Evolutionary conservation across 2,329 filamentous ascomycete genomes (phyloP).

Genomic region (Colletotrichum magnum): DNA sequence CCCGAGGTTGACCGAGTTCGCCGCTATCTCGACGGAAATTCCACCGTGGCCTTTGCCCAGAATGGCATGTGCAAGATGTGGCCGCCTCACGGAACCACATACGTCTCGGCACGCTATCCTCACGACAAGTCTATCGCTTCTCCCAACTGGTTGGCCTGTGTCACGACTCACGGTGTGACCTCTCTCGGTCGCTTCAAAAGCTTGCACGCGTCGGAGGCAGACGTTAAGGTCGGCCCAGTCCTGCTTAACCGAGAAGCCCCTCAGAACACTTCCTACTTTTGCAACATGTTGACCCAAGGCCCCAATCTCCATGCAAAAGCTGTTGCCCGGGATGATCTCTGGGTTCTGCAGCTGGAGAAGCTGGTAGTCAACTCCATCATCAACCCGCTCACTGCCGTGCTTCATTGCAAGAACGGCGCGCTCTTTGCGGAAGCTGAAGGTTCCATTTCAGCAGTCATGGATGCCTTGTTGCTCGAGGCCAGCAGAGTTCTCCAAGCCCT

Average conservation of each 20-base stretch:
- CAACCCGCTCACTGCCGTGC: constrained; percentile 86
- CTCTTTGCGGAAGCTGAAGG: constrained; percentile 72
- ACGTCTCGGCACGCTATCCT: constrained; percentile 58
- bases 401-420: constrained; percentile 83
- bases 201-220: constrained; percentile 65
- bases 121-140: constrained; percentile 42
- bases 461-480: constrained; percentile 80
- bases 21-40: constrained; percentile 72
- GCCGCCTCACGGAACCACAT: constrained; percentile 64
- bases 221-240: constrained; percentile 64
- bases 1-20: constrained; percentile 71
- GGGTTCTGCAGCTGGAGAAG: constrained; percentile 84
- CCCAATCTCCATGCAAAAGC: constrained; percentile 58
- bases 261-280: constrained; percentile 53
- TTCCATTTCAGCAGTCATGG: constrained; percentile 72
- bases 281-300: constrained; percentile 57
- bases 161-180: constrained; percentile 70
- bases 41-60: constrained; percentile 87
- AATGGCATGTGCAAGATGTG: constrained; percentile 85
- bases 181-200: constrained; percentile 66
- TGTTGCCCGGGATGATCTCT: constrained; percentile 61
- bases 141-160: constrained; percentile 81
- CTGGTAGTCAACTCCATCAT: constrained; percentile 84
- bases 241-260: constrained; percentile 45
- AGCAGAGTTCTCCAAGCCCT: constrained; percentile 79